Evolutionary conservation across 108 stramenopile genomes (phyloP).

Genomic region (Mediolabrus comicus): DNA sequence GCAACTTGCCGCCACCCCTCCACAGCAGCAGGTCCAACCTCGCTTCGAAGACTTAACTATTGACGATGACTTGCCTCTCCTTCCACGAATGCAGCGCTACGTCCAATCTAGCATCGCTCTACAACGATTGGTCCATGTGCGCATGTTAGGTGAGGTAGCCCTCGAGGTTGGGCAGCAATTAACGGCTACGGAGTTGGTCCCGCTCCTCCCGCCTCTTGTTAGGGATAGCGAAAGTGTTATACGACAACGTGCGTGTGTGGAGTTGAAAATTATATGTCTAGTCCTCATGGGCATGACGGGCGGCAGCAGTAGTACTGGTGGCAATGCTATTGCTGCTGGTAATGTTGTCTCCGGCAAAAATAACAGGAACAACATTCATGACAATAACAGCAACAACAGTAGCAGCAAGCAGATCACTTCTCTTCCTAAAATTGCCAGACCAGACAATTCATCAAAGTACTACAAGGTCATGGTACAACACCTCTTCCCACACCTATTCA

Average conservation of each 20-base stretch:
- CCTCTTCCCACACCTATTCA: constrained; percentile 59
- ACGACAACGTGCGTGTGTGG: constrained; percentile 77
- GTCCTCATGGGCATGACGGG: constrained; percentile 31
- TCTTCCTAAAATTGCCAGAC: constrained; percentile 19
- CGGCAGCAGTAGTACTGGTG: neutral
- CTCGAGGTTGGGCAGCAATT: constrained; percentile 70
- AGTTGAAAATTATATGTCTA: constrained; percentile 20
- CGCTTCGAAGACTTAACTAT: constrained; percentile 97
- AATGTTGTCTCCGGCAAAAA: too few species aligned
- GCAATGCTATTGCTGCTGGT: too few species aligned
- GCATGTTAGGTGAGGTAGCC: constrained; percentile 94
- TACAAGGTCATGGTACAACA: constrained; percentile 63
- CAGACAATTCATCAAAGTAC: constrained; percentile 46
- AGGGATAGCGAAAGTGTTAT: constrained; percentile 89
- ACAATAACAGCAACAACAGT: neutral
- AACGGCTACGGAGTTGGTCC: constrained; percentile 68
- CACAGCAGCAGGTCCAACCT: constrained; percentile 35
- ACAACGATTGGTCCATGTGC: constrained; percentile 96
- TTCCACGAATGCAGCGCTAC: constrained; percentile 92
- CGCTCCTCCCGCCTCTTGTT: constrained; percentile 68
- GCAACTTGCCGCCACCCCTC: neutral
- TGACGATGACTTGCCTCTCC: constrained; percentile 91
- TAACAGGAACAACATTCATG: neutral
- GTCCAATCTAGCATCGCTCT: constrained; percentile 89
- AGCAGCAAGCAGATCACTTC: neutral